Base-by-base conservation (phyloP, 2,329 filamentous ascomycete species). In the Akanthomyces lecanii region DNA sequence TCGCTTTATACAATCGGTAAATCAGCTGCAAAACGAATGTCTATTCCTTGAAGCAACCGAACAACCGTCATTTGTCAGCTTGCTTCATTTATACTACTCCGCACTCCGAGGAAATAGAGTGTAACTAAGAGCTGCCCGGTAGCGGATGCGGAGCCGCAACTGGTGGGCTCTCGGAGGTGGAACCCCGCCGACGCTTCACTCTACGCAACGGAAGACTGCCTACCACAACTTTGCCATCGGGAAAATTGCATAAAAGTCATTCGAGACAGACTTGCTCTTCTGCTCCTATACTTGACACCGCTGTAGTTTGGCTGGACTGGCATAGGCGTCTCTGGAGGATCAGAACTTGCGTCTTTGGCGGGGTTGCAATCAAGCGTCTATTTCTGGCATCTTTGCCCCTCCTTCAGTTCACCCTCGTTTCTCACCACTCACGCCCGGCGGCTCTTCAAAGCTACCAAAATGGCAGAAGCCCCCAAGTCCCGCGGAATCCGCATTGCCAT, bases 401-500 rank as follows among this genome's bases (percentile, higher is more conserved):
- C 40, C 45, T 33, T 6, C 28, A 30, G 6, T 30, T 40, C 50
- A 28, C 30, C 56, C 42, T 40, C 51, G 52, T 28, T 12, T 48
- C n/a, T 21, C 64, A 45, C 63, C 44, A 62, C 56, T 40, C 57
- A 55, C 54, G 23, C 42, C 38, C 12, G 3, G 16, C 44, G 16
- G 7, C 23, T 4, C 21, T 21, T 4, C 56, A 14, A 18, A 18
- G 33, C 21, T 18, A 33, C 8, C 53, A 62, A 48, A 61, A 81
- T 81, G 78, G 69, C 72, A 52, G 69, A 74, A 21, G 63, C 67
- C 56, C 61, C 69, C 23, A 75, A 73, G 55, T 72, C 76, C 67
- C 82, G 85, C 66, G 88, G 88, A 63, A 87, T 91, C 69, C 86
- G 88, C 71, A 91, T 92, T 68, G 89, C 89, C 67, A 92, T 92